Base-by-base conservation (phyloP, 495 filamentous ascomycete genomes). In the Apodospora peruviana region DNA sequence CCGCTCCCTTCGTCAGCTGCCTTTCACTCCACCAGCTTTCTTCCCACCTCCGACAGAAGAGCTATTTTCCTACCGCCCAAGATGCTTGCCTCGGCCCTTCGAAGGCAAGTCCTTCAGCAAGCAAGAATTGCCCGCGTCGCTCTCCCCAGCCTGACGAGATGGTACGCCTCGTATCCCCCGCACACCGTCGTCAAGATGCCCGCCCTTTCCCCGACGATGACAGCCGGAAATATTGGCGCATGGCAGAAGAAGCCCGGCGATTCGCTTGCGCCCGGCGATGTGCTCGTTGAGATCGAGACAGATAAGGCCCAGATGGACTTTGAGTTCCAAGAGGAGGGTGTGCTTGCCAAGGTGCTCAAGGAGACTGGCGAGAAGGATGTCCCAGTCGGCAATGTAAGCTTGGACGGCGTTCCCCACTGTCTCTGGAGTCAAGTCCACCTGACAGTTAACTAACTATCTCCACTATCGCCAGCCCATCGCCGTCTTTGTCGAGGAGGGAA, bases 241-340 rank as follows among this genome's bases (percentile, higher is more conserved):
- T 99, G 94, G 94, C 87, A 96, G 73, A 97, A 96, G 82, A 90
- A 96, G 74, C 76, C 83, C 59, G 94, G 94, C 65, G 94, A 99
- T 67, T 60, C 72, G 45, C 83, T 99, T 62, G 68, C 80, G 48
- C 90, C 94, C 39, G 94, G 94, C 62, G 94, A 99, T 70, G 91
- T 97, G n/a, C 72, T 99, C 50, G 94, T 97, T 23, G 94, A 99
- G 77, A 97, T 99, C 64, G 94, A 99, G 76, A 99, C 94, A 62
- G 94, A 99, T 71, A 99, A 99, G 78, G 94, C 94, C 36, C 94
- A 99, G 71, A 99, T 99, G 94, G 94, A 99, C 76, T 99, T 99
- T 61, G 94, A 99, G 70, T 99, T 94, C 70, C 94, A 99, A 70
- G 93, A 99, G 55, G 93, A 99, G 65, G 93, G 94, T 74, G 77